Percentiles rank a stretch among this genome's conserved stretches.
These are phyloP conservation scores for Talaromyces liani DNA, from an alignment of 495 filamentous ascomycete species.

Conservation along the genomic window DNA sequence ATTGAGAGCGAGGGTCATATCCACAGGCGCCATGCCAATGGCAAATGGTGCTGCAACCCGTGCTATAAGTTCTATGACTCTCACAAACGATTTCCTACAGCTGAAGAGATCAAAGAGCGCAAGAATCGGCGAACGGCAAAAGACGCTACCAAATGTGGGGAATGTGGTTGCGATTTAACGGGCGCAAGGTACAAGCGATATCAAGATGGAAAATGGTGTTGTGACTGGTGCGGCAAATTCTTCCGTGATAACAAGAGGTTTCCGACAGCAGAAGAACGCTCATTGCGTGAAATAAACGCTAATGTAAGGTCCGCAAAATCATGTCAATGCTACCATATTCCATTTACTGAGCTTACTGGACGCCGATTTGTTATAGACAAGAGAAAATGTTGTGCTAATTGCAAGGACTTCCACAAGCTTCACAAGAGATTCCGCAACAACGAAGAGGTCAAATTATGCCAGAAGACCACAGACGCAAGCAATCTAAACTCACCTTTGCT, in stretches of 20 bases:
- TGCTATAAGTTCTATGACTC: neutral
- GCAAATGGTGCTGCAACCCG: slow-evolving; percentile 1
- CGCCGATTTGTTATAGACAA: neutral
- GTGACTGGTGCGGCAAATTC: neutral
- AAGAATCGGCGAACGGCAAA: neutral
- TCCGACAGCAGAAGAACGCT: neutral
- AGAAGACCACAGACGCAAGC: too few species aligned
- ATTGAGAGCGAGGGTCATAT: neutral
- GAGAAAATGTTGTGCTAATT: neutral
- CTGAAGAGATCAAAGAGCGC: neutral
- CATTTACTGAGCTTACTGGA: neutral
- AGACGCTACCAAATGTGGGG: neutral
- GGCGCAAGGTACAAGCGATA: neutral
- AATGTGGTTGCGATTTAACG: neutral
- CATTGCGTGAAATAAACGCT: neutral
- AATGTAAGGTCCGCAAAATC: neutral
- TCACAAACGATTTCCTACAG: neutral
- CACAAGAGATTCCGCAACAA: too few species aligned
- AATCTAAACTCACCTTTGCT: too few species aligned
- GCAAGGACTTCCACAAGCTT: too few species aligned
- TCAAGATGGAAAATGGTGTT: neutral
- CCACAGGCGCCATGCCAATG: neutral
- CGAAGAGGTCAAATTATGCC: too few species aligned
- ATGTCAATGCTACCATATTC: neutral
- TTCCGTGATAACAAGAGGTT: neutral